These are phyloP conservation scores for Strobilomyces dryophilus DNA, from an alignment of 768 basidiomycete species.

Conservation along the genomic window DNA sequence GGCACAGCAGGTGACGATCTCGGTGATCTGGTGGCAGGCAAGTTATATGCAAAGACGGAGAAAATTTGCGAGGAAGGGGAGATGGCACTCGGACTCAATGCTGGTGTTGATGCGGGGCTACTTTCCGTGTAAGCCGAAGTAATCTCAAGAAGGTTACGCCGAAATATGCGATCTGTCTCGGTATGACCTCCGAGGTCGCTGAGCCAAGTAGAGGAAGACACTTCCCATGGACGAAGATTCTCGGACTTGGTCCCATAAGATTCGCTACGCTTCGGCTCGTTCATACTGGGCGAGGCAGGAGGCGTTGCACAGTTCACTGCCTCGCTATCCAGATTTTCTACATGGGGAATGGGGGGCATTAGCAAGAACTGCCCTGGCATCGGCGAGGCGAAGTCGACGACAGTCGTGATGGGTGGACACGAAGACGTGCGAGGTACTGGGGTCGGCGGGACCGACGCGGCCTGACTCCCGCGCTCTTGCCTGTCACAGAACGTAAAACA, in stretches of 20 bases:
- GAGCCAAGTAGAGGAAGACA: conserved; percentile 28
- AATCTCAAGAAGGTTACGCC: conserved; percentile 16
- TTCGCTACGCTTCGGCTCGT: conserved; percentile 6
- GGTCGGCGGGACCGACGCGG: conserved; percentile 4
- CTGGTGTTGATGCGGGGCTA: conserved; percentile 24
- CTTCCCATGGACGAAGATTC: conserved; percentile 19
- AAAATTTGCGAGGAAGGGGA: conserved; percentile 19
- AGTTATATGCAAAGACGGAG: conserved; percentile 12
- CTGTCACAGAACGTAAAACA: conserved; percentile 23
- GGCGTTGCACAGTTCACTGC: conserved; percentile 12
- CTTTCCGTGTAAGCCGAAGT: conserved; percentile 13
- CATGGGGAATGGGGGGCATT: conserved; percentile 24
- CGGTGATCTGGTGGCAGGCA: conserved; percentile 17
- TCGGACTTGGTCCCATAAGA: conserved; percentile 4
- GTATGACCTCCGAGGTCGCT: conserved; percentile 30
- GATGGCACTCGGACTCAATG: conserved; percentile 18
- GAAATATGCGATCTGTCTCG: conserved; percentile 31
- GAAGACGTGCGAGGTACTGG: conserved; percentile 6
- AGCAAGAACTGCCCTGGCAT: conserved; percentile 26
- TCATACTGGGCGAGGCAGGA: conserved; percentile 4
- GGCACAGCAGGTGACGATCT: conserved; percentile 10
- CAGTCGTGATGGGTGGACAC: conserved; percentile 3
- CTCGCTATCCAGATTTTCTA: conserved; percentile 7
- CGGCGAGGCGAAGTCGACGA: conserved; percentile 22
- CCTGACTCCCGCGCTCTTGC: conserved; percentile 11